A percentile compares a stretch with the other conserved stretches of the same genome.
Evolutionary conservation across 1,284 basidiomycete species (phyloP).

Genomic region (Apiotrichum siamense): DNA sequence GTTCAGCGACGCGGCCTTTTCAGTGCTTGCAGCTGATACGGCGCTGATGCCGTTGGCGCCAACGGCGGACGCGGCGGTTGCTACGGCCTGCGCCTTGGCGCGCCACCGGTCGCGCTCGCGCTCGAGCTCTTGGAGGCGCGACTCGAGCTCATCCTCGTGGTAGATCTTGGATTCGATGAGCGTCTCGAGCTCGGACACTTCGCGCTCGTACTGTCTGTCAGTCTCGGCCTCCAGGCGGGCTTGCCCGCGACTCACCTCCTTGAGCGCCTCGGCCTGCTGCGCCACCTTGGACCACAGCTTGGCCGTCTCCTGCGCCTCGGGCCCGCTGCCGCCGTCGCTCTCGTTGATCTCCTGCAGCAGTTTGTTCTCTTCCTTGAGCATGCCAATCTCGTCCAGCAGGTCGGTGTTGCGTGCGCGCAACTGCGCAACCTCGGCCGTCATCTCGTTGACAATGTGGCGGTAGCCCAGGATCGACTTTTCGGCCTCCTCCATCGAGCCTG

Average conservation of each 20-base stretch:
- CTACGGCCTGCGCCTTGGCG: constrained; percentile 5
- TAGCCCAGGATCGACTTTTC: constrained; percentile 43
- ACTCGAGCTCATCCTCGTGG: constrained; percentile 86
- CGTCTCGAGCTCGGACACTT: constrained; percentile 80
- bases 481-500: constrained; percentile 28
- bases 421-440: constrained; percentile 72
- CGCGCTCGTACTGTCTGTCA: constrained; percentile 66
- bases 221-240: not conserved
- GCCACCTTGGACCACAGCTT: constrained; percentile 26
- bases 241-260: constrained; percentile 24
- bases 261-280: constrained; percentile 27
- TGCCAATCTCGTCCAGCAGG: constrained; percentile 67
- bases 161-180: constrained; percentile 92
- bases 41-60: not conserved
- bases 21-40: not conserved
- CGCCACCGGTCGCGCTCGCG: constrained; percentile 23
- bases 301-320: constrained; percentile 24
- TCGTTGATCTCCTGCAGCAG: constrained; percentile 31
- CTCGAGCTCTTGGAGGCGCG: constrained; percentile 68
- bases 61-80: too few relatives aligned
- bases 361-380: constrained; percentile 51
- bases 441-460: constrained; percentile 72
- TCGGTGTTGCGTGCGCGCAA: constrained; percentile 62
- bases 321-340: not conserved
- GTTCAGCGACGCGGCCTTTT: constrained; percentile 12